Evolutionary conservation across 176 grass and related monocot genomes (phyloP).

Genomic region (Alloteropsis semialata): DNA sequence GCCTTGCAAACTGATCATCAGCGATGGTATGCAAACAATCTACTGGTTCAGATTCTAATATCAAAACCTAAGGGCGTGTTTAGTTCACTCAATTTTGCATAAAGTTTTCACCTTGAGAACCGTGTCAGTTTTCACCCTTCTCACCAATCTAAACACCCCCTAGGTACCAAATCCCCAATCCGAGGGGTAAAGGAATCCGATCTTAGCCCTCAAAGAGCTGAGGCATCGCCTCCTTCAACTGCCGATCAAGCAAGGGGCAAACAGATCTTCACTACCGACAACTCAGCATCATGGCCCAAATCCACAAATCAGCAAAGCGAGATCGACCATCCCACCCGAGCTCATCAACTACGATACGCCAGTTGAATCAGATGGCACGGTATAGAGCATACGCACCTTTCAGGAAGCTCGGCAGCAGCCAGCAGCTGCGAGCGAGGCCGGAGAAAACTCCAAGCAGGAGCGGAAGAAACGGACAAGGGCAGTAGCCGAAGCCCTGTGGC

Average conservation of each 20-base stretch:
- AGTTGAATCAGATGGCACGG: not conserved
- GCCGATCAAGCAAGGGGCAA: not conserved
- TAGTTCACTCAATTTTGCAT: no score
- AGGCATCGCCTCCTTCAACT: not conserved
- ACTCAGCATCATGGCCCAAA: not conserved
- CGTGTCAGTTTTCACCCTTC: no score
- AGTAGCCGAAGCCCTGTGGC: constrained; percentile 12
- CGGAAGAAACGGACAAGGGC: not conserved
- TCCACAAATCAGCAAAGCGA: constrained; percentile 7
- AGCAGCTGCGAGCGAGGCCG: not conserved
- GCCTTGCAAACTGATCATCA: not conserved
- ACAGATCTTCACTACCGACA: constrained; percentile 28
- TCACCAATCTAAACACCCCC: no score
- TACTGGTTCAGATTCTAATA: not conserved
- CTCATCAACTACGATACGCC: not conserved
- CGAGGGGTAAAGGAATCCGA: not conserved
- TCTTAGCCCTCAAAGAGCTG: not conserved
- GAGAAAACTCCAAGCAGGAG: constrained; percentile 33
- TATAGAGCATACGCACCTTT: constrained; percentile 23
- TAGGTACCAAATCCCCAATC: not conserved
- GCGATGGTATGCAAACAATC: not conserved
- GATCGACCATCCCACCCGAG: not conserved
- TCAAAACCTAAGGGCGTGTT: no score
- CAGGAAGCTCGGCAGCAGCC: not conserved
- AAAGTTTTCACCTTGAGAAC: no score